Base-by-base conservation (phyloP, 139 green algal species). In the Desmodesmus armatus region DNA sequence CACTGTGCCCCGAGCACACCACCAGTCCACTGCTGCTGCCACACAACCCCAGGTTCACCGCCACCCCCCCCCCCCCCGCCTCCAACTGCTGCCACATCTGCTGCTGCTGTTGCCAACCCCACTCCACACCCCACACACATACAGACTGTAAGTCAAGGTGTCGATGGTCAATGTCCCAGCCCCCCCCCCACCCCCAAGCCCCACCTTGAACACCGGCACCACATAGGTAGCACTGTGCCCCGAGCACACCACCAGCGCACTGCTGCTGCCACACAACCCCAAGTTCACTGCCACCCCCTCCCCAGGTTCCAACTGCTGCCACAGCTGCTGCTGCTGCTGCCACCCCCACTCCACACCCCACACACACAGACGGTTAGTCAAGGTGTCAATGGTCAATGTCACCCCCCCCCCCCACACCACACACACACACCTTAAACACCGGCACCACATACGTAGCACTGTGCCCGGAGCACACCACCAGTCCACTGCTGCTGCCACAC, bases 131-230 rank as follows among this genome's bases (percentile, higher is more conserved):
- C n/a, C n/a, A n/a, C n/a, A n/a, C n/a, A n/a, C n/a, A n/a, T n/a
- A n/a, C n/a, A n/a, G n/a, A n/a, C n/a, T n/a, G n/a, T n/a, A n/a
- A n/a, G n/a, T n/a, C n/a, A n/a, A n/a, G n/a, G n/a, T n/a, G n/a
- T n/a, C n/a, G n/a, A n/a, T n/a, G n/a, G n/a, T n/a, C n/a, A n/a
- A n/a, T n/a, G n/a, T n/a, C n/a, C n/a, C n/a, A n/a, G n/a, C n/a
- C n/a, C n/a, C n/a, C n/a, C n/a, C n/a, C n/a, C n/a, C n/a, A n/a
- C n/a, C n/a, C n/a, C n/a, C n/a, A n/a, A n/a, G n/a, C n/a, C 53
- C n/a, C 25, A 82, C 76, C 76, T 71, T 82, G 55, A 72, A 82
- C 2, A 82, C 29, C 17, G 76, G 76, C 55, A 82, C 76, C 53
- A 82, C 76, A 40, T 82, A 72, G 4, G 76, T 72, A 37, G 40